Base-by-base conservation (phyloP, 345 rosid genomes). In the Citrus cavaleriei region DNA sequence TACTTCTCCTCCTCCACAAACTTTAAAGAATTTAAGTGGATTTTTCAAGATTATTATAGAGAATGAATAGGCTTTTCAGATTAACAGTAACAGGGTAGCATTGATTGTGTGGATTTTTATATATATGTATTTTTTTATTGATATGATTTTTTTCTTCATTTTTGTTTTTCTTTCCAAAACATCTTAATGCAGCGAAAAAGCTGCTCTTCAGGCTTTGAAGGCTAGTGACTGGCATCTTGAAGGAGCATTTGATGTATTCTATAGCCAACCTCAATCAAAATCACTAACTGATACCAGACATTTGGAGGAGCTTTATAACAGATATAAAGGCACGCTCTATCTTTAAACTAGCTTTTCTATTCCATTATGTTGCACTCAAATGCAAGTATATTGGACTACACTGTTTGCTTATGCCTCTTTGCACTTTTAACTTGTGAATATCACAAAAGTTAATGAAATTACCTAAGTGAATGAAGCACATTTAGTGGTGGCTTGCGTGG, bases 141-240 rank as follows among this genome's bases (percentile, higher is more conserved):
- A 66, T 75, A 40, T 73, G 28, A 37, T 49, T 13, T 64, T 55
- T 74, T 34, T 28, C 38, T 8, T 62, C 37, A 54, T 74, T 34
- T 35, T 19, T 18, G 6, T 42, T 42, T 42, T 46, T 13, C 51
- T 46, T 46, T 46, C 18, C 5, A 46, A 42, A 27, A 51, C 60
- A 58, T 51, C 46, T 38, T 69, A 64, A 69, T 86, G 91, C 90
- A 96, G 99, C 79, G 99, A 96, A 77, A 96, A 92, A 84, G 79
- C 72, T 82, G 94, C 99, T 30, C 83, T 90, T 82, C 98, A 91
- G 85, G 89, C 95, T 81, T 87, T 96, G 83, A 94, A 92, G 87
- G 91, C 93, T 27, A 91, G 94, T 63, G 97, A 96, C 67, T 96
- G 99, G 99, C 92, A 93, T 78, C 92, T 94, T 38, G 99, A 96